A percentile compares a stretch with the other conserved stretches of the same genome.
These are phyloP conservation scores for Metarhizium rileyi DNA, from an alignment of 2,329 filamentous ascomycete genomes.

Conservation along the genomic window DNA sequence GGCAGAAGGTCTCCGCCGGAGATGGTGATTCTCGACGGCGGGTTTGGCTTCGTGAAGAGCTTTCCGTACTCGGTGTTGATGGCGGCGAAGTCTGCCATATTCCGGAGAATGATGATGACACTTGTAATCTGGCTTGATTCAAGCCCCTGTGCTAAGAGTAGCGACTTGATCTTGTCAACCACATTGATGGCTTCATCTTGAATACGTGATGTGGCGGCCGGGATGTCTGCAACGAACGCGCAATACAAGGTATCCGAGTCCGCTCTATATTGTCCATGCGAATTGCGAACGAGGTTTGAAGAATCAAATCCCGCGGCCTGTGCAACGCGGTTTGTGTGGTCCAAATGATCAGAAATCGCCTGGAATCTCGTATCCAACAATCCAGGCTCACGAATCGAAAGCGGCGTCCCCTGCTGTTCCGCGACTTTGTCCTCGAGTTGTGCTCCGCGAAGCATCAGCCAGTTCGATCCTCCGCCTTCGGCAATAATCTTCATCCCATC, in stretches of 20 bases:
- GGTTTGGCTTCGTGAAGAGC: conserved; percentile 69
- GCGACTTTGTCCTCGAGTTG: conserved; percentile 35
- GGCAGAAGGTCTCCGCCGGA: conserved; percentile 63
- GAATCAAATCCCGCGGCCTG: not conserved
- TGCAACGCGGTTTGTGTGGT: not conserved
- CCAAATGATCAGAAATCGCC: conserved; percentile 26
- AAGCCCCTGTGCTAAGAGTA: conserved; percentile 23
- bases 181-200: conserved; percentile 39
- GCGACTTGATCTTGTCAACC: conserved; percentile 32
- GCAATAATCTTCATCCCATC: conserved; percentile 41
- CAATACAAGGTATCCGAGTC: conserved; percentile 24
- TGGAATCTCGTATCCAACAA: conserved; percentile 57
- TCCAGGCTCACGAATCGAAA: conserved; percentile 44
- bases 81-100: conserved; percentile 67
- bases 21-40: conserved; percentile 76
- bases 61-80: conserved; percentile 69
- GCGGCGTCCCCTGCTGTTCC: conserved; percentile 9
- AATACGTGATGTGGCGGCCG: conserved; percentile 22
- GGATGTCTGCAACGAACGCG: conserved; percentile 25
- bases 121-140: conserved; percentile 36
- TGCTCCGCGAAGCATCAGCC: conserved; percentile 53
- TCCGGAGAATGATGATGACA: conserved; percentile 59
- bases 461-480: conserved; percentile 71
- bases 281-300: not conserved
- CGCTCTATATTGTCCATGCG: not conserved